Base-by-base conservation (phyloP, 2,329 filamentous ascomycete genomes). In the Aspergillus jensenii region DNA sequence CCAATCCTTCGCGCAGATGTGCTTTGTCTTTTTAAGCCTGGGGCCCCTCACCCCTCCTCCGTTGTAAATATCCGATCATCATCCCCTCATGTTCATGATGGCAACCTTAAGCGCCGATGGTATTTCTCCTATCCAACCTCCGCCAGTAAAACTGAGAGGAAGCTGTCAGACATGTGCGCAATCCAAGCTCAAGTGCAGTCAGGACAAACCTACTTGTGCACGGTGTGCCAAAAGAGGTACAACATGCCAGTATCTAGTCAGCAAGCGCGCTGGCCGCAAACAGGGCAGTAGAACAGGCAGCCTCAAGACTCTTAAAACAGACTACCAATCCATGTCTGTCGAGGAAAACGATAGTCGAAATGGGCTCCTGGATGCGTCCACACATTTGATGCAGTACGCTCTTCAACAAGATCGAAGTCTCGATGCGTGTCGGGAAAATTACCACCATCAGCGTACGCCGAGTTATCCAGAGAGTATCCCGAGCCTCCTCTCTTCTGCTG, bases 121-220 rank as follows among this genome's bases (percentile, higher is more conserved):
- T 43, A 21, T 41, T 31, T 15, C 25, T 6, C 27, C 49, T 33
- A 14, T n/a, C 49, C 37, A 33, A 23, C 15, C 25, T 33, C 49
- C 49, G 44, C 19, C 44, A 40, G 33, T 55, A 40, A 56, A 56
- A 19, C 41, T 56, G 23, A 47, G 54, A 39, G 54, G 47, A 27
- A 56, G 54, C 31, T 56, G 54, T 31, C 47, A 56, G 21, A 47
- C 47, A 15, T 56, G 54, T 44, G 47, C 54, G 15, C 8, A 46
- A n/a, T 56, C 54, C n/a, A 56, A 56, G 40, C 35, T 56, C 12
- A 56, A 56, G 27, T 56, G 54, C 41, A 56, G 54, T 39, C 46
- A 56, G 40, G 54, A 56, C n/a, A 56, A 51, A 19, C 54, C 54
- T 9, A 56, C 47, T 4, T 56, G 54, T 33, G 40, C 47, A 43